Evolutionary conservation across 768 basidiomycete species (phyloP).

Genomic region (Clavulina sp.): DNA sequence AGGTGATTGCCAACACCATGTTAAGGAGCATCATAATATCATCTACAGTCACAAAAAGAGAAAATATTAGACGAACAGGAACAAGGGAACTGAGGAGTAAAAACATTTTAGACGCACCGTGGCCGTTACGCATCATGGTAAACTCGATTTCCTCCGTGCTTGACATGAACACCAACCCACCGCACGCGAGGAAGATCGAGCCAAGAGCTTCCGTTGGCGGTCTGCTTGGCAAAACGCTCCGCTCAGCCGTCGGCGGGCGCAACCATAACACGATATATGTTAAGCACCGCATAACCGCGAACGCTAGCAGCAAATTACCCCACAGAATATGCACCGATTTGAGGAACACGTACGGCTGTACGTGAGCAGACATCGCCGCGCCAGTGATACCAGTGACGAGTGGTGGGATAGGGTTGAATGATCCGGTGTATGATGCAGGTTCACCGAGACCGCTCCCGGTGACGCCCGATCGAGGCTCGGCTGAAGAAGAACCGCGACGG

Average conservation of each 20-base stretch:
- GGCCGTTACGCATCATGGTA: constrained; percentile 78
- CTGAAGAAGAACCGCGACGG: too few species aligned
- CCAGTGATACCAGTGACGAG: constrained; percentile 89
- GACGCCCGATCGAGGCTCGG: too few species aligned
- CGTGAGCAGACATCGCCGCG: constrained; percentile 82
- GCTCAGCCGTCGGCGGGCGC: constrained; percentile 35
- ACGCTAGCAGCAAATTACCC: constrained; percentile 72
- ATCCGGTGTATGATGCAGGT: constrained; percentile 53
- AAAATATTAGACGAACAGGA: too few species aligned
- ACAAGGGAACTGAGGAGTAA: too few species aligned
- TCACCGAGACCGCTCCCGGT: constrained; percentile 20
- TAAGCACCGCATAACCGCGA: constrained; percentile 60
- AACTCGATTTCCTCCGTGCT: constrained; percentile 80
- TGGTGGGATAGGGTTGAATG: constrained; percentile 87
- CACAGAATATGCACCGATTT: constrained; percentile 82
- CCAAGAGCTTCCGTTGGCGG: constrained; percentile 88
- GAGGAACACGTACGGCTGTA: constrained; percentile 82
- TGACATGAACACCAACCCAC: constrained; percentile 79
- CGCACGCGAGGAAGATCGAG: constrained; percentile 71
- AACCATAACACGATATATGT: constrained; percentile 96
- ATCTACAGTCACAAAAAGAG: constrained; percentile 28
- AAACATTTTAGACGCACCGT: constrained; percentile 57
- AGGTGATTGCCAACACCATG: constrained; percentile 70
- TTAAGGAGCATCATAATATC: constrained; percentile 77
- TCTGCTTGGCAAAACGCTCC: constrained; percentile 67